Evolutionary conservation across 768 basidiomycete genomes (phyloP).

Genomic region (Boletus sp.): DNA sequence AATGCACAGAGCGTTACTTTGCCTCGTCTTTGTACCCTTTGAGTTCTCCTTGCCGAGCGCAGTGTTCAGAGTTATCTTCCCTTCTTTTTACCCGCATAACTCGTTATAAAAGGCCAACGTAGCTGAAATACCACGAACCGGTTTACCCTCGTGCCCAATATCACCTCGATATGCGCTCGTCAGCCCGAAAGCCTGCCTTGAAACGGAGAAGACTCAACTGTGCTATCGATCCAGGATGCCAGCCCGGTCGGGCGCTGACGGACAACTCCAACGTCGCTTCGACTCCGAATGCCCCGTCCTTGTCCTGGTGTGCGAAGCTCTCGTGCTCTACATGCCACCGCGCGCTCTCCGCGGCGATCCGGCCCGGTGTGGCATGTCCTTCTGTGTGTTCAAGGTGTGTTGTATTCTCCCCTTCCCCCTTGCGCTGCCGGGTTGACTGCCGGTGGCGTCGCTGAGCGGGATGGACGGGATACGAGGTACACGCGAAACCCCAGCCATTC

Average conservation of each 20-base stretch:
- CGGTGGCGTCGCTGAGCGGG: not conserved
- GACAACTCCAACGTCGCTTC: slow-evolving; percentile 20
- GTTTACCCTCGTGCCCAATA: not conserved
- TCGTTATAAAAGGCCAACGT: not conserved
- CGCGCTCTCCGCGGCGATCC: slow-evolving; percentile 18
- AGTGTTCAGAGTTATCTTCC: not conserved
- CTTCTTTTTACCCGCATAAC: not conserved
- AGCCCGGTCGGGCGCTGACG: slow-evolving; percentile 12
- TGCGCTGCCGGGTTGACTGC: not conserved
- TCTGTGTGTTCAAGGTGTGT: slow-evolving; percentile 25
- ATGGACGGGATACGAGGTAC: not conserved
- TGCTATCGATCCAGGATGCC: slow-evolving; percentile 13
- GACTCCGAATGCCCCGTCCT: not conserved
- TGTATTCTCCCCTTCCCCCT: not conserved
- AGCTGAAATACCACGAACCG: not conserved
- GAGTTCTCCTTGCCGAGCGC: not conserved
- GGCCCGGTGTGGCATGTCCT: slow-evolving; percentile 12
- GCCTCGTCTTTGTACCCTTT: not conserved
- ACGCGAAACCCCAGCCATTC: too few species aligned
- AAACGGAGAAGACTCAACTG: slow-evolving; percentile 30
- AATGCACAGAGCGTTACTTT: not conserved
- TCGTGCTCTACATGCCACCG: slow-evolving; percentile 34
- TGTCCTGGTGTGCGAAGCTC: slow-evolving; percentile 11
- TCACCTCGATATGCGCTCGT: slow-evolving; percentile 15
- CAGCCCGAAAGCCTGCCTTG: slow-evolving; percentile 17